Conservation (phyloP, 108 stramenopile genomes). For the Cylindrotheca closterium region DNA sequence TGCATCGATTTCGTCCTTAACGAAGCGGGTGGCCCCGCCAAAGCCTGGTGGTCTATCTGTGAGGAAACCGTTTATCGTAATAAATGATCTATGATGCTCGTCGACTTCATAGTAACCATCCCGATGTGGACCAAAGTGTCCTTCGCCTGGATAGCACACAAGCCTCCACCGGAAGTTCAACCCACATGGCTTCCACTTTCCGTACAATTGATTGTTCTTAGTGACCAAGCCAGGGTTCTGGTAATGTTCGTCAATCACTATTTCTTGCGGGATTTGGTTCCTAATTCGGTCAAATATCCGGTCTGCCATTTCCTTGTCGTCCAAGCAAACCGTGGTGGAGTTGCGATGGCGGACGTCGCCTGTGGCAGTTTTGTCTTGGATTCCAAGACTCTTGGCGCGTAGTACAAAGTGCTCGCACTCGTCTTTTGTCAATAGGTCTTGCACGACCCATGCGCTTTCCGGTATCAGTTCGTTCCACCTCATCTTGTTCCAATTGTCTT, state of each 20-base stretch:
- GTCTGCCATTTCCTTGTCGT: background rate
- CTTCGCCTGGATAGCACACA: constrained; percentile 17
- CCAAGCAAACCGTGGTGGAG: constrained; percentile 7
- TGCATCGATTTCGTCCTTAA: constrained; percentile 13
- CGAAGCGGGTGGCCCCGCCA: constrained; percentile 29
- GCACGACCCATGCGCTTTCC: constrained; percentile 23
- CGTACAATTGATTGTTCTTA: constrained; percentile 4
- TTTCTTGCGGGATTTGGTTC: constrained; percentile 11
- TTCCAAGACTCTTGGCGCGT: constrained; percentile 6
- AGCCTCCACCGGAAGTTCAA: constrained; percentile 2
- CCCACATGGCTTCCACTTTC: constrained; percentile 13
- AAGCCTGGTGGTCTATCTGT: constrained; percentile 21
- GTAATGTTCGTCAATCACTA: constrained; percentile 6
- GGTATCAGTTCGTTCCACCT: constrained; percentile 24
- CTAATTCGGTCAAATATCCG: constrained; percentile 5
- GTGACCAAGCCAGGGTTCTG: background rate
- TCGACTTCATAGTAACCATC: constrained; percentile 9
- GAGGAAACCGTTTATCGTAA: constrained; percentile 26
- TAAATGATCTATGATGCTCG: constrained; percentile 20
- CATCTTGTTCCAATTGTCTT: constrained; percentile 6
- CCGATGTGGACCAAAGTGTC: constrained; percentile 29
- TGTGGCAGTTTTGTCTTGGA: constrained; percentile 1
- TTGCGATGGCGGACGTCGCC: constrained; percentile 17
- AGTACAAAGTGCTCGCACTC: constrained; percentile 13
- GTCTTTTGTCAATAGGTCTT: constrained; percentile 6